phyloP scores from a whole-genome alignment of 2,329 filamentous ascomycete genomes.

The Aureobasidium mangrovei region DNA sequence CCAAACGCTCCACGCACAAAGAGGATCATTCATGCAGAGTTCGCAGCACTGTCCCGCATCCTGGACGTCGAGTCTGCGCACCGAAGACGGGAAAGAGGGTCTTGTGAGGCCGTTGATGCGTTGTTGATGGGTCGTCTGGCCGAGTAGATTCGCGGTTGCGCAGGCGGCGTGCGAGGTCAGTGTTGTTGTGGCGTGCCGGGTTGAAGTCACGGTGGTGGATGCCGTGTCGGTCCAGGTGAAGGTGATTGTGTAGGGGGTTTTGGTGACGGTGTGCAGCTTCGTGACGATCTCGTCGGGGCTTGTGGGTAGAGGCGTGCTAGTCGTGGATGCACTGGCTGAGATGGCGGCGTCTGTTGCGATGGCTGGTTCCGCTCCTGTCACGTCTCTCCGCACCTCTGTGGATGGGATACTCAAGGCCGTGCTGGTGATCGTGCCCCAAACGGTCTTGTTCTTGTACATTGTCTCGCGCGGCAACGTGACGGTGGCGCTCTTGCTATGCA shows the following conservation, averaged over 20 bases:
- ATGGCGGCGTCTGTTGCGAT: too few species aligned
- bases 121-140: background rate
- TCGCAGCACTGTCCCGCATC: background rate
- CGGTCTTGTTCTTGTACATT: background rate
- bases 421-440: background rate
- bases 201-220: background rate
- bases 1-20: background rate
- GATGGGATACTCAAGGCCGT: background rate
- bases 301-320: background rate
- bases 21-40: background rate
- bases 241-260: constrained; percentile 6
- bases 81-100: background rate
- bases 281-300: background rate
- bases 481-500: background rate
- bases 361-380: too few species aligned
- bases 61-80: background rate
- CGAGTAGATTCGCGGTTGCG: background rate
- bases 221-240: background rate
- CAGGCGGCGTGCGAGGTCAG: background rate
- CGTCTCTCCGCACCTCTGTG: too few species aligned
- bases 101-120: background rate
- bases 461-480: background rate
- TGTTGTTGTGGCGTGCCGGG: constrained; percentile 2
- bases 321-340: background rate
- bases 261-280: background rate